Conservation (phyloP, 2,329 filamentous ascomycete genomes). For the Sclerotinia sclerotiorum region DNA sequence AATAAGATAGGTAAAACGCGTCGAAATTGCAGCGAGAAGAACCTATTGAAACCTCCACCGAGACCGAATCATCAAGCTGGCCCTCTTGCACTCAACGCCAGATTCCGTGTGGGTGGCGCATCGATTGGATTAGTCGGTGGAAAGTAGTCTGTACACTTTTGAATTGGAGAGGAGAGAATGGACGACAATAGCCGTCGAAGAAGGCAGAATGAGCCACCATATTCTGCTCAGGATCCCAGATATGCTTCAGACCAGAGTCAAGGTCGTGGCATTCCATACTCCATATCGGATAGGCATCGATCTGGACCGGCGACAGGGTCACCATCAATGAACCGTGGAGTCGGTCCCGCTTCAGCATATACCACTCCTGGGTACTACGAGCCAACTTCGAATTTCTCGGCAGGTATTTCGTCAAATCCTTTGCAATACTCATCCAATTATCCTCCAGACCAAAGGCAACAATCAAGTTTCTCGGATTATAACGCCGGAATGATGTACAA, state of each 20-base stretch:
- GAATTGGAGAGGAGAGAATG: conserved; percentile 58
- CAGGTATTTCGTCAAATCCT: conserved; percentile 42
- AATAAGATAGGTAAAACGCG: conserved; percentile 8
- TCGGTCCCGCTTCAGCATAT: conserved; percentile 53
- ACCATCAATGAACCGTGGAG: conserved; percentile 44
- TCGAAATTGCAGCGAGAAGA: conserved; percentile 10
- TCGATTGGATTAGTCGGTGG: conserved; percentile 61
- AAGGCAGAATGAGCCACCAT: conserved; percentile 73
- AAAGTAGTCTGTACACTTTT: conserved; percentile 52
- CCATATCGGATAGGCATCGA: conserved; percentile 46
- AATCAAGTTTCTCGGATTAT: conserved; percentile 57
- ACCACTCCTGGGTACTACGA: conserved; percentile 60
- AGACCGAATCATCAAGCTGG: conserved; percentile 56
- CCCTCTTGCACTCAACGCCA: conserved; percentile 58
- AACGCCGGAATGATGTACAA: conserved; percentile 78
- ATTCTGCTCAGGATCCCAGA: conserved; percentile 57
- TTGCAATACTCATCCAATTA: conserved; percentile 38
- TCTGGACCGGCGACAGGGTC: conserved; percentile 52
- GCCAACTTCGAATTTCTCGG: conserved; percentile 50
- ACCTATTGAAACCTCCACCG: background rate
- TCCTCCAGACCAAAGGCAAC: conserved; percentile 54
- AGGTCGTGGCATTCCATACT: conserved; percentile 33
- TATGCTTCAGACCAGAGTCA: conserved; percentile 44
- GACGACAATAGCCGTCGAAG: conserved; percentile 72
- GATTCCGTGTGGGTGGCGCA: conserved; percentile 64